A percentile compares a stretch with the other conserved stretches of the same genome.
Conservation (phyloP, 2,329 filamentous ascomycete genomes). For the Tolypocladium cylindrosporum region DNA sequence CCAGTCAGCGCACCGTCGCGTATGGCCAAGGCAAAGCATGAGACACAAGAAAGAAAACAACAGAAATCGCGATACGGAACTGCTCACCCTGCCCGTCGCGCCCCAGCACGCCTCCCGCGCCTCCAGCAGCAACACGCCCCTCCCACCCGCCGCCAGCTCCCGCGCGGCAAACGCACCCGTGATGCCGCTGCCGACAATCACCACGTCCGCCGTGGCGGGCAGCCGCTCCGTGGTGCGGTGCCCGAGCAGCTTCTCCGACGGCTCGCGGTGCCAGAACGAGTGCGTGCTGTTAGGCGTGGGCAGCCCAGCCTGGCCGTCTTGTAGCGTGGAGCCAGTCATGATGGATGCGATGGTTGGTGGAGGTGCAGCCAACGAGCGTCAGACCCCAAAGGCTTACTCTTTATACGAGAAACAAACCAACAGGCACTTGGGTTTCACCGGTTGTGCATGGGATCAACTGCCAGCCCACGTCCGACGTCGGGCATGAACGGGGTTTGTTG, state of each 20-base stretch:
- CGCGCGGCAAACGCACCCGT: constrained; percentile 64
- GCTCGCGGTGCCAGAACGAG: constrained; percentile 67
- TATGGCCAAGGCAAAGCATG: background rate
- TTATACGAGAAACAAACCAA: background rate
- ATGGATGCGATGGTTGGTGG: background rate
- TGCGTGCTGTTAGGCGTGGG: constrained; percentile 50
- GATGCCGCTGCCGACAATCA: constrained; percentile 68
- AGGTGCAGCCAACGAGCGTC: background rate
- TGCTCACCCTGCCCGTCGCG: constrained; percentile 66
- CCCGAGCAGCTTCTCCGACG: constrained; percentile 53
- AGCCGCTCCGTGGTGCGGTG: constrained; percentile 57
- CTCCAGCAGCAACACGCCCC: constrained; percentile 62
- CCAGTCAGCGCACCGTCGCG: background rate
- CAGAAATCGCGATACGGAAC: background rate
- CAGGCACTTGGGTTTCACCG: background rate
- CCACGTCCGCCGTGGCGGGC: constrained; percentile 53
- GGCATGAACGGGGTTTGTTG: background rate
- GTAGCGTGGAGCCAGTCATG: constrained; percentile 21
- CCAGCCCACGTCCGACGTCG: background rate
- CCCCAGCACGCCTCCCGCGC: constrained; percentile 74
- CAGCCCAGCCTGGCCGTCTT: constrained; percentile 37
- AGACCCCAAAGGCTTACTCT: background rate
- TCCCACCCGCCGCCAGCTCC: constrained; percentile 42
- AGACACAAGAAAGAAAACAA: background rate
- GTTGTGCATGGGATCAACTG: background rate